phyloP scores from a whole-genome alignment of 108 stramenopile species.

The Nannochloropsis salina region DNA sequence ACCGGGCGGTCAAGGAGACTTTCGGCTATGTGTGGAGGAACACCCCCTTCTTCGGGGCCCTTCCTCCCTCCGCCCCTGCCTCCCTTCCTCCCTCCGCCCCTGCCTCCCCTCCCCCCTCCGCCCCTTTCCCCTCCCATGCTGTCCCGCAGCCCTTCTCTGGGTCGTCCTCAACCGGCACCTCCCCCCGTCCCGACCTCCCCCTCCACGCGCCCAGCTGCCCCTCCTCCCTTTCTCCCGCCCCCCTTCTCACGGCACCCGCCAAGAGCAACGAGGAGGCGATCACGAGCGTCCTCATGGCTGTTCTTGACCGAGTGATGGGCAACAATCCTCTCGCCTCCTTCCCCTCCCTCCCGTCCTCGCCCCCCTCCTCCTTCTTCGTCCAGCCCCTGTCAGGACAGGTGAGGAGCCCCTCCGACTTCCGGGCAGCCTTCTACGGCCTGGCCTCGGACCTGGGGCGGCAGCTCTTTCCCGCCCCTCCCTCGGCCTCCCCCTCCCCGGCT shows the following conservation, averaged over 20 bases:
- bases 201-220: not conserved
- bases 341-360: not conserved
- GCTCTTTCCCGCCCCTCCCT: not conserved
- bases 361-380: not conserved
- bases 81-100: not conserved
- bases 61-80: not conserved
- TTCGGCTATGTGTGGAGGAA: slow-evolving; percentile 12
- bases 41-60: not conserved
- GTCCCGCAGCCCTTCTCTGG: not conserved
- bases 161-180: not conserved
- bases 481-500: not conserved
- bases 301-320: not conserved
- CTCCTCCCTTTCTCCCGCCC: not conserved
- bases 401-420: not conserved
- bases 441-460: not conserved
- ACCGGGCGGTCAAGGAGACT: not conserved
- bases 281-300: not conserved
- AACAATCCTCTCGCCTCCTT: not conserved
- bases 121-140: not conserved
- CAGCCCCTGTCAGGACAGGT: not conserved
- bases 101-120: not conserved
- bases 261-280: not conserved
- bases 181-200: not conserved
- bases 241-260: not conserved
- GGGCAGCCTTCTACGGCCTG: slow-evolving; percentile 1